These are phyloP conservation scores for Pseudozyma pruni DNA, from an alignment of 1,284 basidiomycete genomes.

Conservation along the genomic window DNA sequence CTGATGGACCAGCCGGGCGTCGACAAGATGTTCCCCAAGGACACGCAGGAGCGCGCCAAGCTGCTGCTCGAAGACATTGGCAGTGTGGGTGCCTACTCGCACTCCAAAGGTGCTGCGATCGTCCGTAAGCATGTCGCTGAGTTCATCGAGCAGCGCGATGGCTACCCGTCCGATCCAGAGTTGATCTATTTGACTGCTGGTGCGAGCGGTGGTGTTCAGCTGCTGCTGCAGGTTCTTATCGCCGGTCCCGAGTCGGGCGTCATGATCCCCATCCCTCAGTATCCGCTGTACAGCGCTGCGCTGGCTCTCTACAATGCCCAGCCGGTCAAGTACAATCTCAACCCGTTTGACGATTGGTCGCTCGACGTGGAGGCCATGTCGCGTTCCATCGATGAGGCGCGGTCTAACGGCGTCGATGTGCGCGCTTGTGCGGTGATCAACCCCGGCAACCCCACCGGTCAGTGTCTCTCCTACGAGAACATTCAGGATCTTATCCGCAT, in stretches of 20 bases:
- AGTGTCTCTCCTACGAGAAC: constrained; percentile 58
- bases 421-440: constrained; percentile 65
- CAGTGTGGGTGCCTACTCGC: constrained; percentile 93
- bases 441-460: constrained; percentile 66
- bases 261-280: constrained; percentile 97
- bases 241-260: constrained; percentile 76
- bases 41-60: constrained; percentile 84
- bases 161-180: constrained; percentile 80
- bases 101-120: constrained; percentile 89
- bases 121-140: constrained; percentile 89
- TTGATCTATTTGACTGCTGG: constrained; percentile 94
- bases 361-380: constrained; percentile 81
- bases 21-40: constrained; percentile 78
- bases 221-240: constrained; percentile 85
- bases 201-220: constrained; percentile 89
- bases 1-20: constrained; percentile 80
- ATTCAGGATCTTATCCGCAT: constrained; percentile 60
- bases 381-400: constrained; percentile 77
- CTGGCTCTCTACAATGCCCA: constrained; percentile 84
- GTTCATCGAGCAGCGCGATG: constrained; percentile 76
- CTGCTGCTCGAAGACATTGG: constrained; percentile 87
- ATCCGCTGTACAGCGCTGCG: constrained; percentile 94
- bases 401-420: constrained; percentile 72
- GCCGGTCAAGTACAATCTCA: constrained; percentile 88
- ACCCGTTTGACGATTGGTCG: constrained; percentile 84